Evolutionary conservation across 352 stramenopile genomes (phyloP).

Genomic region (Aphanomyces euteiches): DNA sequence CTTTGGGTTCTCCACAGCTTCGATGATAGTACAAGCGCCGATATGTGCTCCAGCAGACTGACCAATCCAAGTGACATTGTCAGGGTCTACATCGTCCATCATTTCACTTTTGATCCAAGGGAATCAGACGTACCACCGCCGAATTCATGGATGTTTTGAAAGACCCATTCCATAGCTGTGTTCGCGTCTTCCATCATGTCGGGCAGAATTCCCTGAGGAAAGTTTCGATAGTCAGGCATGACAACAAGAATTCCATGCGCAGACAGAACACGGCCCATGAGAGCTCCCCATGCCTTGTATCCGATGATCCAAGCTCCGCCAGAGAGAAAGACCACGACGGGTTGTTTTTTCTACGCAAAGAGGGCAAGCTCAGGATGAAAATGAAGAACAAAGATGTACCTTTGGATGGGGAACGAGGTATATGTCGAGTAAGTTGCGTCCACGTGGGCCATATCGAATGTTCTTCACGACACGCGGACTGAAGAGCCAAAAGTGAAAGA

Average conservation of each 20-base stretch:
- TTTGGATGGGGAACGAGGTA: constrained; percentile 52
- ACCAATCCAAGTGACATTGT: constrained; percentile 82
- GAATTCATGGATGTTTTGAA: constrained; percentile 78
- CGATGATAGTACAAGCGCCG: constrained; percentile 63
- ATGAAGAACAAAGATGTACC: constrained; percentile 7
- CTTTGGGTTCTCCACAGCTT: constrained; percentile 53
- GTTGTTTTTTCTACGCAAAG: constrained; percentile 36
- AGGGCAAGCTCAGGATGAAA: background rate
- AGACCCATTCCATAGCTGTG: constrained; percentile 80
- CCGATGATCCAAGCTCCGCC: constrained; percentile 91
- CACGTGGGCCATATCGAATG: constrained; percentile 68
- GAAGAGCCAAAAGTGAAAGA: constrained; percentile 57
- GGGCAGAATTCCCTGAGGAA: constrained; percentile 78
- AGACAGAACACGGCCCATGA: constrained; percentile 75
- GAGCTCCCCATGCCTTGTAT: constrained; percentile 88
- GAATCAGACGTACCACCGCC: constrained; percentile 45
- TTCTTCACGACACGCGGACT: constrained; percentile 69
- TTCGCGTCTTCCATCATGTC: constrained; percentile 89
- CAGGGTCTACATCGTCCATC: constrained; percentile 42
- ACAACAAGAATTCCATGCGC: constrained; percentile 79
- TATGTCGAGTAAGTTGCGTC: constrained; percentile 81
- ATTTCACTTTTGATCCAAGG: background rate
- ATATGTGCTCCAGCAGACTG: constrained; percentile 90
- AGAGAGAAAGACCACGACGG: constrained; percentile 87
- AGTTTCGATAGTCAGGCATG: constrained; percentile 91